Evolutionary conservation across 192 early-diverging fungal genomes (phyloP).

Genomic region (Funneliformis mosseae): DNA sequence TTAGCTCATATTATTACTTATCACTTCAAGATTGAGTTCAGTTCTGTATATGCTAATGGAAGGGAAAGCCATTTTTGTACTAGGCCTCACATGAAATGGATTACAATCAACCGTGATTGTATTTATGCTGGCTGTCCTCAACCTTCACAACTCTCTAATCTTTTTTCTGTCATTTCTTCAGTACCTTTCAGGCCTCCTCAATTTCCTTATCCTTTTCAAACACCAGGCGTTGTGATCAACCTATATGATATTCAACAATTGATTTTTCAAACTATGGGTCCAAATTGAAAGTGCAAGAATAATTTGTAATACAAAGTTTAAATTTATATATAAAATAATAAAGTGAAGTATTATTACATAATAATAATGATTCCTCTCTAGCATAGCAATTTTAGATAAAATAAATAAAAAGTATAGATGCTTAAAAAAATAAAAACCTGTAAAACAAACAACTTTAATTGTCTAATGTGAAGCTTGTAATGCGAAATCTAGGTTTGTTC

Average conservation of each 20-base stretch:
- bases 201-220: neutral
- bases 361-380: too few species aligned
- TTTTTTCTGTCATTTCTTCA: constrained; percentile 3
- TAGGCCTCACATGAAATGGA: constrained; percentile 8
- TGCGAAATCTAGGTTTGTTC: too few species aligned
- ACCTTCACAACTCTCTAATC: neutral
- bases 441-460: too few species aligned
- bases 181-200: neutral
- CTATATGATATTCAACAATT: constrained; percentile 6
- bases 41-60: neutral
- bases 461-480: too few species aligned
- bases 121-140: neutral
- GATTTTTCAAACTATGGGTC: constrained; percentile 4
- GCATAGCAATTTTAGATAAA: too few species aligned
- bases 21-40: constrained; percentile 3
- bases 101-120: neutral
- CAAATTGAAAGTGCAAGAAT: constrained; percentile 2
- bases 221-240: neutral
- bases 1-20: constrained; percentile 10
- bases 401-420: too few species aligned
- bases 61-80: constrained; percentile 4
- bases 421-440: too few species aligned
- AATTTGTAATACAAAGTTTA: neutral
- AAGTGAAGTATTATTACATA: too few species aligned
- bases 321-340: too few species aligned